Evolutionary conservation across 2,329 filamentous ascomycete genomes (phyloP), one percentile per base, ranked within the genome.

Genomic region (Leptographium flavum): DNA sequence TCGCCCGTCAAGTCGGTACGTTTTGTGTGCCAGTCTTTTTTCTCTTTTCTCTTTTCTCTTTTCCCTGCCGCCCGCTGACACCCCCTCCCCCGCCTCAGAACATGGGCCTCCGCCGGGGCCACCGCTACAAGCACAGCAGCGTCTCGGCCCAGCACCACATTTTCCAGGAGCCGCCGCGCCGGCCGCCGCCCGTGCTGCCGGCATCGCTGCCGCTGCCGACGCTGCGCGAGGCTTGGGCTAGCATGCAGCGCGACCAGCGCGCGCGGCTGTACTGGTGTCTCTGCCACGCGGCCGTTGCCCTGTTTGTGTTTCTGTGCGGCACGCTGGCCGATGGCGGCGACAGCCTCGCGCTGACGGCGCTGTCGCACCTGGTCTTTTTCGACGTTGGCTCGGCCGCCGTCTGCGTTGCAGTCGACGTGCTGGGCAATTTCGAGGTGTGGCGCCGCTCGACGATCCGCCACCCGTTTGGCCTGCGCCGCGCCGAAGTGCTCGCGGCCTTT

Each of bases 381-480:
- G 92, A 98, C 60, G 90, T 92, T 9, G 77, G 94, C 2, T 92
- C 87, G 30, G 92, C 92, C 5, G 80, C 88, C 40, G 76, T 96
- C 5, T 96, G 90, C 60, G 87, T 94, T 4, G 80, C 78, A 13
- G 90, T 96, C 39, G 92, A 98, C 58, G 85, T 96, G 2, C 76
- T 95, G 40, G 81, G 85, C 43, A 98, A 98, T 61, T 98, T 98
- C 56, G 92, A 98, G 60, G 88, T 96, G 35, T 98, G 92, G 92
- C 86, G 87, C 52, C 77, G 90, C 39, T 90, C 85, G 54, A 93
- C 82, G 53, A 83, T 98, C 54, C 81, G 88, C 22, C 87, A 98
- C 63, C 92, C 92, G 0, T 98, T 98, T 58, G 88, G 82, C 4
- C 74, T 98, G 22, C 87, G 95, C 64, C 78, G 92, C 45, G 84